Percentiles rank a stretch among this genome's conserved stretches.
Conservation (phyloP, 73 alveolate species). For the Symbiodinium natans region DNA sequence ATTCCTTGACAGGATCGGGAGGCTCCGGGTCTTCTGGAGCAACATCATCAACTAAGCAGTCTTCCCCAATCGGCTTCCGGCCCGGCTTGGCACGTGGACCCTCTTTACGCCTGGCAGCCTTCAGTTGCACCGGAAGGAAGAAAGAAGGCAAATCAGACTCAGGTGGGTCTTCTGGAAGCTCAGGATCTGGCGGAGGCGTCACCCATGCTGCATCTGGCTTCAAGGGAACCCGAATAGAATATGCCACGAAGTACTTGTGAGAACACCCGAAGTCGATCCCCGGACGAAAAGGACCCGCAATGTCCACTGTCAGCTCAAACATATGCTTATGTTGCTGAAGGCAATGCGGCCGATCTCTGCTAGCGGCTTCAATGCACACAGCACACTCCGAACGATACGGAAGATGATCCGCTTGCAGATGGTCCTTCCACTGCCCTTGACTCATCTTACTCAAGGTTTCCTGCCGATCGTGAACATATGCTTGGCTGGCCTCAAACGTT, state of each 20-base stretch:
- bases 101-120: no score
- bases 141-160: no score
- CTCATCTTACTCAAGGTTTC: neutral
- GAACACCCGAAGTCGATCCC: neutral
- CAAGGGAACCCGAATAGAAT: neutral
- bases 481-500: neutral
- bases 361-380: neutral
- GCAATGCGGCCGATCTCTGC: neutral
- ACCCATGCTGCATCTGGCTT: no score
- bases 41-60: no score
- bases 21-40: no score
- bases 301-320: neutral
- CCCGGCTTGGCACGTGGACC: no score
- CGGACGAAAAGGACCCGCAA: neutral
- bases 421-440: neutral
- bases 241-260: neutral
- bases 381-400: conserved; percentile 24
- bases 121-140: no score
- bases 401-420: neutral
- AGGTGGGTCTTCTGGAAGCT: no score
- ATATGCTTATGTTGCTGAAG: neutral
- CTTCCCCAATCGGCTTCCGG: no score
- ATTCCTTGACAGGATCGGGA: no score
- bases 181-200: no score
- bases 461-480: neutral